phyloP scores from a whole-genome alignment of 2,329 filamentous ascomycete genomes.

The Dactylellina haptotyla region DNA sequence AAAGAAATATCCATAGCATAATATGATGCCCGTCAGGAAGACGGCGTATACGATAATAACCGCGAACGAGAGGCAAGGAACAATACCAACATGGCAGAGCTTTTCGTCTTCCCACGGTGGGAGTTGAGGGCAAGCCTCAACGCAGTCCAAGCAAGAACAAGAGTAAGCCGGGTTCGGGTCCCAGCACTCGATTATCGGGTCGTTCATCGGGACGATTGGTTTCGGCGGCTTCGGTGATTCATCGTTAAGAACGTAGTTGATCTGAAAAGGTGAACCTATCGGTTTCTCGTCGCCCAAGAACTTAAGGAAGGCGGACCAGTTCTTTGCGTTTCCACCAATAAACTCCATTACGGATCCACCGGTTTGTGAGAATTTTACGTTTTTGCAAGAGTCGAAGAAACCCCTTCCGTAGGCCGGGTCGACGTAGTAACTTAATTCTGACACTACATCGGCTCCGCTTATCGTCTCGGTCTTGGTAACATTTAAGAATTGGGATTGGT shows the following conservation, averaged over 20 bases:
- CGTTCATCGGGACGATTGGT: slow-evolving; percentile 76
- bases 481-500: slow-evolving; percentile 95
- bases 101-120: slow-evolving; percentile 76
- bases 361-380: slow-evolving; percentile 96
- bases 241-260: slow-evolving; percentile 80
- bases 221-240: slow-evolving; percentile 66
- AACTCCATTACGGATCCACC: slow-evolving; percentile 94
- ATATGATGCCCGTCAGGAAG: slow-evolving; percentile 66
- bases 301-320: slow-evolving; percentile 85
- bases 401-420: slow-evolving; percentile 83
- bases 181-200: slow-evolving; percentile 86
- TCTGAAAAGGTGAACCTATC: slow-evolving; percentile 94
- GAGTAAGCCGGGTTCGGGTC: slow-evolving; percentile 84
- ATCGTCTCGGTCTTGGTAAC: slow-evolving; percentile 76
- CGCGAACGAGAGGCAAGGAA: slow-evolving; percentile 94
- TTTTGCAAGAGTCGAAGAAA: slow-evolving; percentile 97
- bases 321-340: slow-evolving; percentile 92
- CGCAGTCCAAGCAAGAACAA: slow-evolving; percentile 94
- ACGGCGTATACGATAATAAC: slow-evolving; percentile 87
- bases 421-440: slow-evolving; percentile 88
- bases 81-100: slow-evolving; percentile 81
- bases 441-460: slow-evolving; percentile 73
- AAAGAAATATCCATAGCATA: slow-evolving; percentile 53
- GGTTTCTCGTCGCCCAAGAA: slow-evolving; percentile 93
- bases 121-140: slow-evolving; percentile 82